Base-by-base conservation (phyloP, 805 yeast species). In the Candida vartiovaarae region DNA sequence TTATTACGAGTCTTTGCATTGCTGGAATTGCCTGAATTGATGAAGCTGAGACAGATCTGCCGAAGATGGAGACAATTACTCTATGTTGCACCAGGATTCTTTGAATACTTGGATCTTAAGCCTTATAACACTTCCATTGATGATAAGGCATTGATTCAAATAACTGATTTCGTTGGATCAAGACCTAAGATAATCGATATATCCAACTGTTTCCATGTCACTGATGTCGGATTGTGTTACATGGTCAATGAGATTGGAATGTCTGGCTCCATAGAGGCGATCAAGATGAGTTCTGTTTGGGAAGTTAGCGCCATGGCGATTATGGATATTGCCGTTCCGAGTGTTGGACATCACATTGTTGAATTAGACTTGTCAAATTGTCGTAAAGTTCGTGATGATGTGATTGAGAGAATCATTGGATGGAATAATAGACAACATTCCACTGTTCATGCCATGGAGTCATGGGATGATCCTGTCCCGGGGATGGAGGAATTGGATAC, bases 221-320 rank as follows among this genome's bases (percentile, higher is more conserved):
- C 90, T 0, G 90, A 84, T 59, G 81, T 74, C 48, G 88, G 90
- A 0, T 84, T 84, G 59, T 73, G 80, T 37, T 79, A 78, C 54
- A 67, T 84, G 68, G 78, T 84, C 23, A 82, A 78, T 53, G 85
- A 82, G 51, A 71, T 82, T 43, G 89, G 89, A 2, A 78, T 81
- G 52, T 58, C 77, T 34, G 88, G 88, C 3, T 68, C 70, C 30
- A 72, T 84, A 37, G 66, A 68, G 42, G 62, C 63, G 8, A 63
- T 84, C 40, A 72, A 70, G 47, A 81, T 84, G 88, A 70, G 68
- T 48, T 77, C 84, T 11, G 81, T 76, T 39, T 84, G 91, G 91
- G 86, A 82, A 52, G 78, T 84, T 7, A 75, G 82, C 46, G 86
- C 88, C 3, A 80, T 82, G 86, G 84, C 90, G 3, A 81, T 84